phyloP scores from a whole-genome alignment of 2,329 filamentous ascomycete genomes.

The Penicillium glabrum region DNA sequence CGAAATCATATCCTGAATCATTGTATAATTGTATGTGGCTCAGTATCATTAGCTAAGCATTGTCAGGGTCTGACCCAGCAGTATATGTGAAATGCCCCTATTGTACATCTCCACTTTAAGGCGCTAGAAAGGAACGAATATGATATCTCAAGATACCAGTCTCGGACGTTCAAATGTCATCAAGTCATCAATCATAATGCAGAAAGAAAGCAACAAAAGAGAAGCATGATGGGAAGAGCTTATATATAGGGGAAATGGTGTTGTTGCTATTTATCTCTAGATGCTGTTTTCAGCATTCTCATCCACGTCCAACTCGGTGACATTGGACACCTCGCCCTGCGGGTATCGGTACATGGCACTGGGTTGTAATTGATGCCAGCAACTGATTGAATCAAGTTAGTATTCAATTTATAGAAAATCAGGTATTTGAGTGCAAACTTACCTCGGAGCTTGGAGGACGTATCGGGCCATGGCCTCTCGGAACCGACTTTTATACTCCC shows the following conservation, averaged over 20 bases:
- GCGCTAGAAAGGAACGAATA: not conserved
- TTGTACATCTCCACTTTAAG: not conserved
- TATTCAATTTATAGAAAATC: not conserved
- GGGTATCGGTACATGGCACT: conserved; percentile 30
- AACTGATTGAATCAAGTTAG: conserved; percentile 28
- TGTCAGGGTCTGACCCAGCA: not conserved
- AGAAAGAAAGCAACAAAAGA: not conserved
- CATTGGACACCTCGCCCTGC: conserved; percentile 25
- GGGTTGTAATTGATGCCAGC: conserved; percentile 48
- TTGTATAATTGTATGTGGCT: not conserved
- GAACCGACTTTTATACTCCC: conserved; percentile 96
- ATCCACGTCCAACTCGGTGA: conserved; percentile 25
- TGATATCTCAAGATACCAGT: not conserved
- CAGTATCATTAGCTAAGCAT: not conserved
- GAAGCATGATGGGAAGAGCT: not conserved
- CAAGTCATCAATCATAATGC: conserved; percentile 19
- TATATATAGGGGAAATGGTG: not conserved
- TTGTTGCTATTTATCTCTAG: not conserved
- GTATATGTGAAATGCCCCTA: not conserved
- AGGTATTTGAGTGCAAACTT: conserved; percentile 17
- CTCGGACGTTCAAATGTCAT: conserved; percentile 8
- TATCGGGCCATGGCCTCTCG: conserved; percentile 94
- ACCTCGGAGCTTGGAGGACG: conserved; percentile 54
- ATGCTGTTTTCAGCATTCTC: conserved; percentile 6
- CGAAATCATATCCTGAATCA: too few species aligned